Conservation (phyloP, 177 flowering plant genomes). For the Vitis hybrid region DNA sequence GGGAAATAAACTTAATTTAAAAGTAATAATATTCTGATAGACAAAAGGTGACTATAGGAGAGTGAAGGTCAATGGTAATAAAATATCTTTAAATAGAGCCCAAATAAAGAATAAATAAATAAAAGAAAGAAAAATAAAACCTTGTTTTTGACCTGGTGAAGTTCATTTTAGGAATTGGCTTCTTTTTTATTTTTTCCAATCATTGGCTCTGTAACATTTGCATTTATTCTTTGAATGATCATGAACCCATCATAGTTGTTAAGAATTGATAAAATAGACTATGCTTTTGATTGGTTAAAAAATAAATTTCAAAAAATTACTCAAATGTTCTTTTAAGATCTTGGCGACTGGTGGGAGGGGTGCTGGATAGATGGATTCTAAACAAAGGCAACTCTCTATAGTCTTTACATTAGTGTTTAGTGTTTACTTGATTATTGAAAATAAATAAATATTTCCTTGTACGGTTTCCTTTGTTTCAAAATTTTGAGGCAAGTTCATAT, state of each 20-base stretch:
- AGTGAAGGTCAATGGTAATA: background rate
- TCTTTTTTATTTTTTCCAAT: background rate
- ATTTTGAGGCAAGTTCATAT: too few relatives aligned
- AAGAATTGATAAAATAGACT: background rate
- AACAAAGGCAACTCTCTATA: too few relatives aligned
- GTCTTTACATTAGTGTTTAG: too few relatives aligned
- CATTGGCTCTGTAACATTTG: background rate
- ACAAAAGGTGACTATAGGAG: background rate
- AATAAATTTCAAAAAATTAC: background rate
- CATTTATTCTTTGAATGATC: background rate
- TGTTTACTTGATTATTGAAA: too few relatives aligned
- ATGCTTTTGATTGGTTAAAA: background rate
- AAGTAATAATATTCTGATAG: too few relatives aligned
- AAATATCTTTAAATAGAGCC: background rate
- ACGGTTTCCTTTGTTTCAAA: too few relatives aligned
- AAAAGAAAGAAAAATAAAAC: background rate
- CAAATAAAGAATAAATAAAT: background rate
- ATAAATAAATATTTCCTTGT: too few relatives aligned
- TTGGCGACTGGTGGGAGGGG: too few relatives aligned
- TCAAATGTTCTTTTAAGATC: too few relatives aligned
- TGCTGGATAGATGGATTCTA: too few relatives aligned
- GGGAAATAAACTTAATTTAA: too few relatives aligned
- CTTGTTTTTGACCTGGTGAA: background rate
- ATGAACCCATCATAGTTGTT: background rate
- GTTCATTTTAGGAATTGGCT: background rate